Percentiles rank a stretch among this genome's conserved stretches.
These are phyloP conservation scores for Phellopilus nigrolimitatus DNA, from an alignment of 1,284 basidiomycete genomes.

Conservation along the genomic window DNA sequence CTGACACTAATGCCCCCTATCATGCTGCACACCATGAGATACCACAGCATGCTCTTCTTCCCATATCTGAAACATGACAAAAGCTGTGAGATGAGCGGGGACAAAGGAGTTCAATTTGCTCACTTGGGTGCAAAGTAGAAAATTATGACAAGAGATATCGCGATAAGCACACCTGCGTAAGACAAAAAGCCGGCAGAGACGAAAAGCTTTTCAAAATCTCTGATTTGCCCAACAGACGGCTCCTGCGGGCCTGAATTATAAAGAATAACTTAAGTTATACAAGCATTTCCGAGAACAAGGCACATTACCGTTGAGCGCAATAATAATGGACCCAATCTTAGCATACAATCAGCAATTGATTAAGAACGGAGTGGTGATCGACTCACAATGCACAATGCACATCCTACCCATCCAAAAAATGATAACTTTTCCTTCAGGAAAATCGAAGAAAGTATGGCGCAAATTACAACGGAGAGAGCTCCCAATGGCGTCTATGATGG, in stretches of 20 bases:
- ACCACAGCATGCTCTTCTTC: constrained; percentile 61
- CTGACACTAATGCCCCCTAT: constrained; percentile 67
- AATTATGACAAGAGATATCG: constrained; percentile 33
- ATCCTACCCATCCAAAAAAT: constrained; percentile 57
- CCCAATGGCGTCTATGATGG: constrained; percentile 53
- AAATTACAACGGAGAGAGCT: constrained; percentile 64
- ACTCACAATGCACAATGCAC: constrained; percentile 47
- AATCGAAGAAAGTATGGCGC: constrained; percentile 67
- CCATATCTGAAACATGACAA: constrained; percentile 39
- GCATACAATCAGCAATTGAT: neutral
- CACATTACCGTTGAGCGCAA: constrained; percentile 51
- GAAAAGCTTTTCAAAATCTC: constrained; percentile 55
- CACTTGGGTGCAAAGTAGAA: constrained; percentile 42
- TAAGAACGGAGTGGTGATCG: constrained; percentile 14
- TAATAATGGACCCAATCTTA: constrained; percentile 28
- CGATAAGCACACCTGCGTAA: constrained; percentile 44
- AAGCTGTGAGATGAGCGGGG: neutral
- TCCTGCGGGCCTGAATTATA: constrained; percentile 39
- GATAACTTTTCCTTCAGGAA: constrained; percentile 60
- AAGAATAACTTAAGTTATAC: neutral
- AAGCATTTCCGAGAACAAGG: neutral
- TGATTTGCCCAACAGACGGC: constrained; percentile 54
- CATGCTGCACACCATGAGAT: constrained; percentile 58
- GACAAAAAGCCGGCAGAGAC: constrained; percentile 58
- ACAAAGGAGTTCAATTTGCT: neutral